These are phyloP conservation scores for Apiotrichum siamense DNA, from an alignment of 1,284 basidiomycete genomes.

Conservation along the genomic window DNA sequence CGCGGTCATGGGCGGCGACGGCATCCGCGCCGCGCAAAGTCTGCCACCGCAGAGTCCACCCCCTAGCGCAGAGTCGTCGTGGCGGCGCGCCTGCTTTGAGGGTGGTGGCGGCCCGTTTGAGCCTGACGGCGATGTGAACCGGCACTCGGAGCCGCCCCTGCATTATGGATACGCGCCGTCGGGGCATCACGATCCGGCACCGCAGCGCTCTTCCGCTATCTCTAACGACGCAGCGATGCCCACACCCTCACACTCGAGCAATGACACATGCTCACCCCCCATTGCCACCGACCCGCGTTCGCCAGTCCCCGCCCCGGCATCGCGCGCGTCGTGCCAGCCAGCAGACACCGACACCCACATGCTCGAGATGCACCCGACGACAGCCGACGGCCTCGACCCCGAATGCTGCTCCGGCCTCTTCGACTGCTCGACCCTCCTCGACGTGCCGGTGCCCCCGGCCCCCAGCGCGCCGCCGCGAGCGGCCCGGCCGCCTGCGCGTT, in stretches of 20 bases:
- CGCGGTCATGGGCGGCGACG: background rate
- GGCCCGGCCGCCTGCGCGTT: background rate
- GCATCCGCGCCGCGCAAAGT: background rate
- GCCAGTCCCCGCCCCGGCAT: background rate
- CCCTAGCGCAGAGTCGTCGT: background rate
- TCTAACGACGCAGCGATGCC: no score
- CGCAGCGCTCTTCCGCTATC: no score
- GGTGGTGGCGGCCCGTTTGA: no score
- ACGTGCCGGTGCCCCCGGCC: background rate
- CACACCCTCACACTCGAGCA: no score
- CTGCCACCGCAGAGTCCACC: background rate
- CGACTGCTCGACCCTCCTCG: slow-evolving; percentile 1
- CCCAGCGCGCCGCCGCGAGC: no score
- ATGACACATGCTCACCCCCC: no score
- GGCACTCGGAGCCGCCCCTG: no score
- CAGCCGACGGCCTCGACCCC: background rate
- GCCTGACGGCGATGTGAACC: no score
- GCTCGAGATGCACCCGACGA: background rate
- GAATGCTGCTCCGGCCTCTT: slow-evolving; percentile 6
- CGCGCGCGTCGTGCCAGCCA: background rate
- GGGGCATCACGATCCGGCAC: no score
- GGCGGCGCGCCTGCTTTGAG: background rate
- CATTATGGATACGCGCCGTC: no score
- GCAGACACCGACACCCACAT: background rate
- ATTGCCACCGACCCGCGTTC: no score